Percentiles rank a stretch among this genome's conserved stretches.
phyloP scores from a whole-genome alignment of 345 rosid species.

The Sonneratia alba region DNA sequence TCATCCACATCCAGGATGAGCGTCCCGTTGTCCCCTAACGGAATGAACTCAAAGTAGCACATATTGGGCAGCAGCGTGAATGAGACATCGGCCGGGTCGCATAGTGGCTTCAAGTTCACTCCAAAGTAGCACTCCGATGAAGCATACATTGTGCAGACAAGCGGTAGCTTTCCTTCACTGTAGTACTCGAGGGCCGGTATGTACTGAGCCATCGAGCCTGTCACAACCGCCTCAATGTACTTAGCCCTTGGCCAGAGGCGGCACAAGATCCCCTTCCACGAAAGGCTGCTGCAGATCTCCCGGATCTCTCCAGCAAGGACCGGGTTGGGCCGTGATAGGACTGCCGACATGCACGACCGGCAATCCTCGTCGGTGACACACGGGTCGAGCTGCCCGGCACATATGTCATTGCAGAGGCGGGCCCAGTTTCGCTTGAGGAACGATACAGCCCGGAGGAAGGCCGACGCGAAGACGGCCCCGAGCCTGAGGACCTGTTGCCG shows the following conservation, averaged over 20 bases:
- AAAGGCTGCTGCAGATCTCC: conserved; percentile 33
- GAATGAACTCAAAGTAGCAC: conserved; percentile 56
- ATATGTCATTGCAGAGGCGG: conserved; percentile 42
- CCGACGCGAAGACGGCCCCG: conserved; percentile 61
- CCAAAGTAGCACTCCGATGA: conserved; percentile 68
- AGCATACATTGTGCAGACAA: conserved; percentile 62
- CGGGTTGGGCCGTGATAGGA: conserved; percentile 30
- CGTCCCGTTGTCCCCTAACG: conserved; percentile 40
- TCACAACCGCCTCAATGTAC: conserved; percentile 62
- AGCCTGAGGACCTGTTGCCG: conserved; percentile 45
- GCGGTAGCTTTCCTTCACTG: conserved; percentile 43
- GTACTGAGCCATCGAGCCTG: conserved; percentile 67
- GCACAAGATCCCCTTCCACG: conserved; percentile 59
- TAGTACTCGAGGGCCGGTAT: conserved; percentile 49
- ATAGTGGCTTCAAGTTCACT: conserved; percentile 52
- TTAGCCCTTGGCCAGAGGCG: conserved; percentile 55
- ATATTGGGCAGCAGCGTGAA: conserved; percentile 60
- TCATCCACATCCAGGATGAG: conserved; percentile 27
- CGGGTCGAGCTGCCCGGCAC: conserved; percentile 28
- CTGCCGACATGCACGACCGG: conserved; percentile 25
- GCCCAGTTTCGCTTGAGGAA: conserved; percentile 53
- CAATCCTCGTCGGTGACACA: conserved; percentile 41
- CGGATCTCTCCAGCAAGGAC: conserved; percentile 41
- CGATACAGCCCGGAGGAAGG: conserved; percentile 46
- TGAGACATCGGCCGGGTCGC: conserved; percentile 42